These are phyloP conservation scores for Juncus inflexus DNA, from an alignment of 176 grass and related monocot genomes.

Conservation along the genomic window DNA sequence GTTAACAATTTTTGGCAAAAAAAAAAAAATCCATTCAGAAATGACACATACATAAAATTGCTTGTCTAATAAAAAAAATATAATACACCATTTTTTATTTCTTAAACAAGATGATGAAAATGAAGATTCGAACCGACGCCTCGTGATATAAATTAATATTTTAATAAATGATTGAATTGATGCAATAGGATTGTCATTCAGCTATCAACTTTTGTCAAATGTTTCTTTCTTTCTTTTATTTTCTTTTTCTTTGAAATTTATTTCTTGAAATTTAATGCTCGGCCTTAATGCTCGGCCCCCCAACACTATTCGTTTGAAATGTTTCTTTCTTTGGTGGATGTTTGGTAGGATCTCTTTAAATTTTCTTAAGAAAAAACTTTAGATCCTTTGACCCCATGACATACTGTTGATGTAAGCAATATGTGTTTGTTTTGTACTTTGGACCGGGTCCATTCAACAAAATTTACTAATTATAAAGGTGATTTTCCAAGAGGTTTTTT, in stretches of 20 bases:
- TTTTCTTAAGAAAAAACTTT: background rate
- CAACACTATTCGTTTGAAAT: background rate
- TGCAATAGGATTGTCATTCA: background rate
- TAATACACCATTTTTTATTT: too few species aligned
- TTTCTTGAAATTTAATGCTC: too few species aligned
- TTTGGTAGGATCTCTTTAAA: background rate
- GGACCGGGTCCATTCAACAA: constrained; percentile 4
- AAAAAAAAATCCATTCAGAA: too few species aligned
- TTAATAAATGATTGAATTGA: constrained; percentile 3
- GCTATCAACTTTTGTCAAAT: background rate
- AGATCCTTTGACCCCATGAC: constrained; percentile 13
- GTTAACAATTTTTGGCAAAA: too few species aligned
- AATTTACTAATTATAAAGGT: too few species aligned
- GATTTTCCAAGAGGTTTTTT: too few species aligned
- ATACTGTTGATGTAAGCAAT: constrained; percentile 23
- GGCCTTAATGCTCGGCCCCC: too few species aligned
- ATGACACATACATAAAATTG: too few species aligned
- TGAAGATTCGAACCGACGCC: background rate
- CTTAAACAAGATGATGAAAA: too few species aligned
- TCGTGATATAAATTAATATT: background rate
- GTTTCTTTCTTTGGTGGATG: constrained; percentile 17
- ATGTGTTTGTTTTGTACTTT: constrained; percentile 1
- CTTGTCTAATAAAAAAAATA: too few species aligned
- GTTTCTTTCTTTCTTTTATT: constrained; percentile 1
- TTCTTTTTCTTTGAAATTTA: too few species aligned